Evolutionary conservation across 2,329 filamentous ascomycete genomes (phyloP).

Genomic region (Diaporthe nobilis): DNA sequence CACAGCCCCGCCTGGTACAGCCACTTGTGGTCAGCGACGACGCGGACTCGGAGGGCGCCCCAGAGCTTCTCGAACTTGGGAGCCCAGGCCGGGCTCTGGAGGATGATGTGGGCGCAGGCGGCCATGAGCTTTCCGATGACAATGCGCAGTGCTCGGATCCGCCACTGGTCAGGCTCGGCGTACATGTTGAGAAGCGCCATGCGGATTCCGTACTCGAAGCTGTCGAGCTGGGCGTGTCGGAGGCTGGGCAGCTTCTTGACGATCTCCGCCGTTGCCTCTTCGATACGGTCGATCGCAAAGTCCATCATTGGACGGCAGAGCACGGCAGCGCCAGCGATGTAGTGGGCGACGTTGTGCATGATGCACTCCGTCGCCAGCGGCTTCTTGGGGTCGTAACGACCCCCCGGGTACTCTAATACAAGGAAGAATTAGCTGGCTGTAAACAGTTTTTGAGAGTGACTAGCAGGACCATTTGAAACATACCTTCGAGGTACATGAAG

Average conservation of each 20-base stretch:
- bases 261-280: constrained; percentile 64
- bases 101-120: constrained; percentile 44
- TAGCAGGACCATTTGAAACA: not conserved
- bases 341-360: constrained; percentile 46
- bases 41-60: constrained; percentile 21
- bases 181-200: constrained; percentile 46
- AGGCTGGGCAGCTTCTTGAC: constrained; percentile 48
- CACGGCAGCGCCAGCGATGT: constrained; percentile 47
- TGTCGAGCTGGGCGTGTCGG: constrained; percentile 41
- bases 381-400: constrained; percentile 35
- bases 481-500: constrained; percentile 49
- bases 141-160: constrained; percentile 44
- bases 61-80: constrained; percentile 6
- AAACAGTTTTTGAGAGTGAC: no score
- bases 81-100: constrained; percentile 43
- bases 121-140: constrained; percentile 47
- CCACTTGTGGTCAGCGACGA: constrained; percentile 40
- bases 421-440: constrained; percentile 13
- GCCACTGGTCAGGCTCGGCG: constrained; percentile 44
- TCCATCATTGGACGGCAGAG: constrained; percentile 46
- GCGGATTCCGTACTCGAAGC: constrained; percentile 44
- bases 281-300: constrained; percentile 68
- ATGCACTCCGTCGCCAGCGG: constrained; percentile 44
- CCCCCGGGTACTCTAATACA: constrained; percentile 43
- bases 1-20: constrained; percentile 30